Base-by-base conservation (phyloP, 306 rosid genomes). In the Pterocarpus macrocarpus region DNA sequence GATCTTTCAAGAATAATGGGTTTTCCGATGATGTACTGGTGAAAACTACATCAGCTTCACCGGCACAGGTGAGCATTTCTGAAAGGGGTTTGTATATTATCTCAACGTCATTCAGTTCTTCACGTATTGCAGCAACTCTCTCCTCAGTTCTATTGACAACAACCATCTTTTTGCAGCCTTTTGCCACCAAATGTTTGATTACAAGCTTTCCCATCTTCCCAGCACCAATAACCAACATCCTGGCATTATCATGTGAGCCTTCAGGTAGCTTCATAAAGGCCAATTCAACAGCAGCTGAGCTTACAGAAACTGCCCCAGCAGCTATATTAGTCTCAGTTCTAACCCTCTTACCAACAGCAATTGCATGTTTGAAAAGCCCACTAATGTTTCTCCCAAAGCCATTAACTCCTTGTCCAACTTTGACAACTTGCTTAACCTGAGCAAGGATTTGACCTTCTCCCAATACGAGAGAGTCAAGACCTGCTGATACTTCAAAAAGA, bases 401-500 rank as follows among this genome's bases (percentile, higher is more conserved):
- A 71, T 84, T 86, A 79, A 92, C 94, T 76, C 98, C 99, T 75
- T 96, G 98, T 72, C 97, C 99, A 84, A 96, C 97, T 87, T 88
- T 96, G 58, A 96, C 99, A 84, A 96, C 99, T 82, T 93, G 99
- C 83, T 96, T 96, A 78, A 95, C 99, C 87, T 96, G 99, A 64
- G 99, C 91, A 88, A 96, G 99, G 73, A 96, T 93, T 81, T 96
- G 99, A 81, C 99, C 99, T 86, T 96, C 99, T 79, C 98, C 99
- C n/a, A 93, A 90, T 55, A 96, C 99, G 74, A 96, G 97, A 83
- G 99, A 96, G 62, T 96, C 99, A 3, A 96, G 98, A 55, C 99
- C 99, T 1, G 99, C 98, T 47, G 99, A 93, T 44, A 93, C 99
- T 76, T 96, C 97, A 66, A 96, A 95, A 66, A 96, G 55, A 79